A percentile compares a stretch with the other conserved stretches of the same genome.
phyloP scores from a whole-genome alignment of 306 rosid genomes.

The Vicia villosa region DNA sequence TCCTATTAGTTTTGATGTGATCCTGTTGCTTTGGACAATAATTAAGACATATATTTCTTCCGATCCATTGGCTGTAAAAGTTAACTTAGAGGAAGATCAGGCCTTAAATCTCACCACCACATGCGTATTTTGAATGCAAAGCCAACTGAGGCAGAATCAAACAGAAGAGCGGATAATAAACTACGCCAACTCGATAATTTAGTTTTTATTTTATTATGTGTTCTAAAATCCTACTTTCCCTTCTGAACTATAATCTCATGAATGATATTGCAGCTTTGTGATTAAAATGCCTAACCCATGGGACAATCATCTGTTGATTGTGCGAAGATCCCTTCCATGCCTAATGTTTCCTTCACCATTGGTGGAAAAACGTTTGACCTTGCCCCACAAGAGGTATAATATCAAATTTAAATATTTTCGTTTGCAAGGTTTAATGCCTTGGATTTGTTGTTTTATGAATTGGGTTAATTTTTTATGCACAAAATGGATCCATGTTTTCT shows the following conservation, averaged over 20 bases:
- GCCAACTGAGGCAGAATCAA: no score
- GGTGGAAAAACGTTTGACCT: slow-evolving; percentile 71
- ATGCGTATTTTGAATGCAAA: no score
- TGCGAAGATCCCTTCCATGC: slow-evolving; percentile 62
- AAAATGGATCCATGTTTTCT: slow-evolving; percentile 9
- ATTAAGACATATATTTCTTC: no score
- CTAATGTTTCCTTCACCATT: slow-evolving; percentile 75
- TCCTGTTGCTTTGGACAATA: no score
- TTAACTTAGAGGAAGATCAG: no score
- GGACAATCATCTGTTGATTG: slow-evolving; percentile 79
- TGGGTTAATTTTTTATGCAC: background rate
- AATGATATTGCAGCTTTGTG: slow-evolving; percentile 70
- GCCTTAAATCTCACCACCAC: no score
- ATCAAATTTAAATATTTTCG: slow-evolving; percentile 29
- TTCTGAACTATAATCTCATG: slow-evolving; percentile 35
- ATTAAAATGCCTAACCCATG: slow-evolving; percentile 64
- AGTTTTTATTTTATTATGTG: background rate
- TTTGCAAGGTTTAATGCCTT: background rate
- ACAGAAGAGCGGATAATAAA: slow-evolving; percentile 52
- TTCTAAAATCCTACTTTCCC: slow-evolving; percentile 18
- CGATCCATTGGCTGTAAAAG: no score
- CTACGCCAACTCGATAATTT: slow-evolving; percentile 62
- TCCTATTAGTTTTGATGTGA: no score
- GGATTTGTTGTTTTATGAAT: background rate
- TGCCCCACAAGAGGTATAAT: slow-evolving; percentile 61